Base-by-base conservation (phyloP, 2,329 filamentous ascomycete genomes). In the Clonostachys byssicola region DNA sequence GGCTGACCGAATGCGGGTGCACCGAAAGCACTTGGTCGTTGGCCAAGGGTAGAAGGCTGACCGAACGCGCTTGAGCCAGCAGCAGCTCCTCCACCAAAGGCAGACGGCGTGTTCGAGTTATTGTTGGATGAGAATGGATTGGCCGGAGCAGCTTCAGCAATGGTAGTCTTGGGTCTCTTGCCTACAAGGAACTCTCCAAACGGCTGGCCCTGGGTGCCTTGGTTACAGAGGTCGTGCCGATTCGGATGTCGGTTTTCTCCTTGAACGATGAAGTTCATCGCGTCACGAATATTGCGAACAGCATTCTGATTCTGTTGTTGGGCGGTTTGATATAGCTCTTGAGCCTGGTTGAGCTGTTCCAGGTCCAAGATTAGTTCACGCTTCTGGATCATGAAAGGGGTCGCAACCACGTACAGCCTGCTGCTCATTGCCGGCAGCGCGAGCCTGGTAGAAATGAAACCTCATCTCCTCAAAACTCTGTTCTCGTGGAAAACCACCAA, bases 401-500 rank as follows among this genome's bases (percentile, higher is more conserved):
- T 58, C 17, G 12, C 9, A 12, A 40, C 13, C 16, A 61, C 72
- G 47, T 63, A 81, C 77, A 46, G 76, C 78, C 47, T 71, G 68
- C 47, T 78, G 69, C 12, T 72, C 67, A 47, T 84, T 87, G 2
- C 88, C 87, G 8, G 77, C 60, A 9, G 80, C 77, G 39, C 75
- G 71, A 3, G 80, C 80, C 45, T 62, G 59, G 57, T 83, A 72
- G 59, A 92, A 92, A 60, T 90, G 85, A 18, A 92, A 62, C 44
- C 91, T 80, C 62, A 95, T 79, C 66, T 97, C 92, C 64, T 97
- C 92, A 39, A 88, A 86, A 59, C 90, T 95, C 63, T 91, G 86
- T 64, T 97, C 92, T 16, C 91, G 79, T 6, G 81, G 75, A 41
- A 75, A 77, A 2, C 90, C 91, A 45, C 90, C 90, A 58, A 96